phyloP scores from a whole-genome alignment of 306 rosid species.

The Vicia villosa region DNA sequence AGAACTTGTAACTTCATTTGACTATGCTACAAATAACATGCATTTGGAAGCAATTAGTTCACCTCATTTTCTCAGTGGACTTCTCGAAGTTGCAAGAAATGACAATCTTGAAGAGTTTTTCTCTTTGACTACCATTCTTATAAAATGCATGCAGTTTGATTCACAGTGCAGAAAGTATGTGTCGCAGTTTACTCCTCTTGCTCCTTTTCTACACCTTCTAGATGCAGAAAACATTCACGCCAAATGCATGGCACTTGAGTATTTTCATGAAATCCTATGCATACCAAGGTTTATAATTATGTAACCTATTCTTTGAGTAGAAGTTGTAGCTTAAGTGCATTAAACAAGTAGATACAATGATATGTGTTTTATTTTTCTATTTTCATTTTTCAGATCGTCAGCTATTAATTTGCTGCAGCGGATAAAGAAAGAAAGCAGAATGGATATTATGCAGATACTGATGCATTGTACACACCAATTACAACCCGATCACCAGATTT shows the following conservation, averaged over 20 bases:
- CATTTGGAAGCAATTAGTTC: conserved; percentile 78
- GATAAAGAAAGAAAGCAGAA: conserved; percentile 56
- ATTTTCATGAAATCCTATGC: conserved; percentile 71
- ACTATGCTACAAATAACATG: conserved; percentile 62
- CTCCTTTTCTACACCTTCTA: conserved; percentile 63
- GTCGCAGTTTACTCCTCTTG: conserved; percentile 61
- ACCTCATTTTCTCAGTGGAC: conserved; percentile 65
- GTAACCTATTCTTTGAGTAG: conserved; percentile 25
- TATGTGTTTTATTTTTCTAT: neutral
- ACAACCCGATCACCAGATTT: conserved; percentile 64
- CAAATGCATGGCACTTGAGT: conserved; percentile 63
- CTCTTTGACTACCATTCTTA: conserved; percentile 70
- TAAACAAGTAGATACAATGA: neutral
- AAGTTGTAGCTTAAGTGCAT: conserved; percentile 11
- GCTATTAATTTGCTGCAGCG: conserved; percentile 65
- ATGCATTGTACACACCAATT: conserved; percentile 57
- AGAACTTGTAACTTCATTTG: conserved; percentile 74
- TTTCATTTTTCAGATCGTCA: conserved; percentile 52
- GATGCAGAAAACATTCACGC: conserved; percentile 55
- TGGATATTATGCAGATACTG: conserved; percentile 56
- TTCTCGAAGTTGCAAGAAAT: conserved; percentile 66
- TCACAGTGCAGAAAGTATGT: conserved; percentile 65
- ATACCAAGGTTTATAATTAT: conserved; percentile 61
- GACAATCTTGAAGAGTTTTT: conserved; percentile 57
- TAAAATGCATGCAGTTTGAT: conserved; percentile 71